phyloP scores from a whole-genome alignment of 1,284 basidiomycete genomes.

The Papiliotrema terrestris region DNA sequence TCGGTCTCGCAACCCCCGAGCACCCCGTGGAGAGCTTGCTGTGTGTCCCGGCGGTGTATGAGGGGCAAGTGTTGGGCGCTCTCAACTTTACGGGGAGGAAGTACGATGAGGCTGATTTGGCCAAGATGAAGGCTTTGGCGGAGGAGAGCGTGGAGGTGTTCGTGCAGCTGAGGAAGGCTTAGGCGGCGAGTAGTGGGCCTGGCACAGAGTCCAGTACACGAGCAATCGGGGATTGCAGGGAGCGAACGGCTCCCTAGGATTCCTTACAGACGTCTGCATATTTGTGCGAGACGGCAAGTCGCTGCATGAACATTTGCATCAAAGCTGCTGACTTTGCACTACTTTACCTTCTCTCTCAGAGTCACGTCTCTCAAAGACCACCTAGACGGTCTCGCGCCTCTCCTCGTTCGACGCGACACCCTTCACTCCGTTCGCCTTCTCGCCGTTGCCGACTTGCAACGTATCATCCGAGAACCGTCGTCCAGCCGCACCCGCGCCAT shows the following conservation, averaged over 20 bases:
- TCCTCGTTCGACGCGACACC: neutral
- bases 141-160: neutral
- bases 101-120: neutral
- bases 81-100: slow-evolving; percentile 2
- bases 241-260: no score
- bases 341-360: no score
- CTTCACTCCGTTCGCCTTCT: neutral
- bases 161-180: no score
- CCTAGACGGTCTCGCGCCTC: neutral
- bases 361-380: neutral
- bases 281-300: no score
- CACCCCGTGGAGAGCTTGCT: neutral
- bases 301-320: no score
- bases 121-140: neutral
- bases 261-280: no score
- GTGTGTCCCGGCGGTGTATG: neutral
- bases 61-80: neutral
- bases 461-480: neutral
- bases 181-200: no score
- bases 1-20: neutral
- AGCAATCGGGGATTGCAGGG: no score
- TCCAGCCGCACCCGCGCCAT: neutral
- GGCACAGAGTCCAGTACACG: no score
- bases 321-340: no score
- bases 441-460: neutral